Evolutionary conservation across 495 filamentous ascomycete genomes (phyloP).

Genomic region (Podospora didyma): DNA sequence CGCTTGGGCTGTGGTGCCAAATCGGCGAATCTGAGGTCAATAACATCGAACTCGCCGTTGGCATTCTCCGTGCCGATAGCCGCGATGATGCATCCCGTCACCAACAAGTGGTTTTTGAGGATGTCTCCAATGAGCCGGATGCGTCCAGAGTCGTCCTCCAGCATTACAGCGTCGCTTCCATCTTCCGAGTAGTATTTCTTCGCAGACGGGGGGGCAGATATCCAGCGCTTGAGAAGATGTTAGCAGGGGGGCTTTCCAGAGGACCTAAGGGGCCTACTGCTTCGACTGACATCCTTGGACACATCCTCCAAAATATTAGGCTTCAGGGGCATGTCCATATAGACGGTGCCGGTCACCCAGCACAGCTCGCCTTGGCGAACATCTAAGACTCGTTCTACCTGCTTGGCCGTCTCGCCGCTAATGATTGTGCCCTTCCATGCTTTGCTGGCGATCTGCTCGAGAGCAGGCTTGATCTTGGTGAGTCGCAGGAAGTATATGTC

Average conservation of each 20-base stretch:
- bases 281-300: constrained; percentile 70
- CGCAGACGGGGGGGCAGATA: constrained; percentile 73
- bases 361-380: constrained; percentile 94
- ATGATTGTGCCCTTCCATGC: constrained; percentile 79
- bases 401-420: constrained; percentile 67
- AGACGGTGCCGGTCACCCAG: constrained; percentile 92
- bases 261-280: not conserved
- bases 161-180: constrained; percentile 65
- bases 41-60: constrained; percentile 87
- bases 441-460: constrained; percentile 66
- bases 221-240: constrained; percentile 61
- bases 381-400: constrained; percentile 84
- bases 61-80: constrained; percentile 89
- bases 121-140: constrained; percentile 69
- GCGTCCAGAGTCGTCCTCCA: constrained; percentile 97
- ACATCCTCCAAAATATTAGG: constrained; percentile 96
- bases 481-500: constrained; percentile 96
- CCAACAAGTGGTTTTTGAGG: constrained; percentile 62
- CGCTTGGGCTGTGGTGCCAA: constrained; percentile 74
- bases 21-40: constrained; percentile 84
- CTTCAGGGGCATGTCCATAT: constrained; percentile 95
- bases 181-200: constrained; percentile 67
- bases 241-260: not conserved
- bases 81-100: constrained; percentile 88
- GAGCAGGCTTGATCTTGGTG: constrained; percentile 77